Conservation (phyloP, 2,329 filamentous ascomycete species). For the Grosmannia clavigera region DNA sequence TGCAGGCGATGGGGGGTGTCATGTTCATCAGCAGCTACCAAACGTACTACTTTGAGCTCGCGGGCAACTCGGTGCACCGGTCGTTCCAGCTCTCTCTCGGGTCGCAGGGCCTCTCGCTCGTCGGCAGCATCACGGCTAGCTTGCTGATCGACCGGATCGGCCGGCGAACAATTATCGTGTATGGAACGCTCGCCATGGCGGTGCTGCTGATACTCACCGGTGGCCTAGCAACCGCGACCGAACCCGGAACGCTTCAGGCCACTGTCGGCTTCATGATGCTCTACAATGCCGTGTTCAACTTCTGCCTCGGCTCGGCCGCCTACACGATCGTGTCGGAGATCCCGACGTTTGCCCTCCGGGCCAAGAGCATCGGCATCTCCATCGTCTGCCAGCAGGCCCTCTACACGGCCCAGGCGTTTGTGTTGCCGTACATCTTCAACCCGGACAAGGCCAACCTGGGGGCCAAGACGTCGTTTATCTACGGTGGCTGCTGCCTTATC, state of each 20-base stretch:
- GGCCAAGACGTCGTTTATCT: constrained; percentile 24
- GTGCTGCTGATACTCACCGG: constrained; percentile 27
- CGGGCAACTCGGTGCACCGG: constrained; percentile 23
- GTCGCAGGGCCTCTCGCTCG: constrained; percentile 25
- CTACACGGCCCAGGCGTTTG: constrained; percentile 11
- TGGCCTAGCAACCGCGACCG: constrained; percentile 19
- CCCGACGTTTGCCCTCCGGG: constrained; percentile 23
- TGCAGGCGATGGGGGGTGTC: constrained; percentile 17
- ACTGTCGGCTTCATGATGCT: constrained; percentile 24
- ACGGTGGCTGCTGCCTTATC: constrained; percentile 18
- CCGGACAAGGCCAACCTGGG: constrained; percentile 18
- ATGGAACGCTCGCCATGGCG: constrained; percentile 20
- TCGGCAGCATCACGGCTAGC: constrained; percentile 28
- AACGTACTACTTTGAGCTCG: constrained; percentile 31
- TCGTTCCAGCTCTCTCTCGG: constrained; percentile 18
- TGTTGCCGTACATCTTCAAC: constrained; percentile 14
- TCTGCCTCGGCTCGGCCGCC: constrained; percentile 27
- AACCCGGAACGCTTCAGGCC: constrained; percentile 13
- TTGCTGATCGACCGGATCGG: constrained; percentile 25
- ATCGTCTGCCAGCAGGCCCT: constrained; percentile 20
- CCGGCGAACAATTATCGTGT: constrained; percentile 23
- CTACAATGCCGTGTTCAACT: constrained; percentile 26
- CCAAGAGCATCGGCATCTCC: constrained; percentile 28
- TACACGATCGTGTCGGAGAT: constrained; percentile 26
- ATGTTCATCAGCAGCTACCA: constrained; percentile 24